Conservation (phyloP, 192 early-diverging fungal genomes). For the Podila verticillata region DNA sequence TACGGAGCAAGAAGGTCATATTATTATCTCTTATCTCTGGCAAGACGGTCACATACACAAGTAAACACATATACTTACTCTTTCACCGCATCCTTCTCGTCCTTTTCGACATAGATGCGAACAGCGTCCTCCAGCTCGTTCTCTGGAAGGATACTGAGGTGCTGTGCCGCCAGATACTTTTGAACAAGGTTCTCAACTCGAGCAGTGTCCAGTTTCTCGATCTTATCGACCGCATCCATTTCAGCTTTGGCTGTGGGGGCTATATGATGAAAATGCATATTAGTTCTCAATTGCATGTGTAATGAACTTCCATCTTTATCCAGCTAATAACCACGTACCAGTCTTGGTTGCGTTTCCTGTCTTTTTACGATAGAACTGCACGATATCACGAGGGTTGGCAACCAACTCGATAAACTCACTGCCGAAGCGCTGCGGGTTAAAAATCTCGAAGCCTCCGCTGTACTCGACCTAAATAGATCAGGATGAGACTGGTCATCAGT, state of each 20-base stretch:
- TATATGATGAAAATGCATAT: background rate
- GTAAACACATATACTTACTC: constrained; percentile 53
- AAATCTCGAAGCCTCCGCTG: constrained; percentile 80
- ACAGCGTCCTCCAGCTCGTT: constrained; percentile 81
- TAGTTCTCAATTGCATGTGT: background rate
- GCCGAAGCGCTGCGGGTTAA: constrained; percentile 90
- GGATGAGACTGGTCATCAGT: no score
- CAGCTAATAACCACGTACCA: constrained; percentile 1
- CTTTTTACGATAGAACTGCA: constrained; percentile 80
- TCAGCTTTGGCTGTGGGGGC: constrained; percentile 30
- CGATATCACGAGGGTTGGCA: constrained; percentile 89
- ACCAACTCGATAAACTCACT: constrained; percentile 80
- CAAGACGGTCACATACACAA: no score
- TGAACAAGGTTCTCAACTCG: constrained; percentile 81
- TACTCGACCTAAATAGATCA: constrained; percentile 75
- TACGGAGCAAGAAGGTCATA: background rate
- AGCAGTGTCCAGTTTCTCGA: constrained; percentile 74
- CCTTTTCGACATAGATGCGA: constrained; percentile 83
- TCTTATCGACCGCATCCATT: constrained; percentile 12
- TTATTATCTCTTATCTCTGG: background rate
- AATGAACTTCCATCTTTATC: no score
- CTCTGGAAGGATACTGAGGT: constrained; percentile 78
- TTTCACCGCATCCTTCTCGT: constrained; percentile 84
- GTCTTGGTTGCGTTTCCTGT: constrained; percentile 1
- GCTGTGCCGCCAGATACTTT: constrained; percentile 71